Conservation (phyloP, 371 early-diverging fungal genomes). For the Circinella minor region DNA sequence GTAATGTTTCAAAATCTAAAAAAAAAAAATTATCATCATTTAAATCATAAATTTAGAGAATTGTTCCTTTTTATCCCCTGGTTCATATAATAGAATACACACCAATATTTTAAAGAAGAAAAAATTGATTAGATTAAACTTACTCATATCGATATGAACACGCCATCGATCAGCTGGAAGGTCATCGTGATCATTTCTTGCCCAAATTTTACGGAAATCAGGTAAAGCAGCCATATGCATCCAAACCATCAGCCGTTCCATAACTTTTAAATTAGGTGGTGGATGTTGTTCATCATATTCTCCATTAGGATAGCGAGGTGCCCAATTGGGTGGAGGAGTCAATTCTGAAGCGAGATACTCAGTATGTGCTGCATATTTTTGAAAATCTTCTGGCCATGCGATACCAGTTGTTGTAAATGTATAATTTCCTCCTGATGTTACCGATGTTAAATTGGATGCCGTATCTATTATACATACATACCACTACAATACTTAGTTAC, state of each 20-base stretch:
- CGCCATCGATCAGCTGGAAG: slow-evolving; percentile 69
- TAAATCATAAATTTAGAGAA: too few relatives aligned
- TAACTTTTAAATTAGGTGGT: slow-evolving; percentile 73
- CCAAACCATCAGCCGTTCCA: slow-evolving; percentile 98
- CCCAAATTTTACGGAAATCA: slow-evolving; percentile 96
- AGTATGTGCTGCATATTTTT: slow-evolving; percentile 63
- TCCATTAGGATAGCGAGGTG: slow-evolving; percentile 60
- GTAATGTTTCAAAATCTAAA: slow-evolving; percentile 79
- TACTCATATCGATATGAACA: slow-evolving; percentile 71
- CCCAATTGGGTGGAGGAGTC: slow-evolving; percentile 83
- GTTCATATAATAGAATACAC: neutral
- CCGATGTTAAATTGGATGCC: slow-evolving; percentile 35
- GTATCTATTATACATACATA: slow-evolving; percentile 28
- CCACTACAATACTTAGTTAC: too few relatives aligned
- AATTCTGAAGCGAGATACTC: slow-evolving; percentile 54
- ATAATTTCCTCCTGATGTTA: slow-evolving; percentile 38
- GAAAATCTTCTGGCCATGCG: slow-evolving; percentile 86
- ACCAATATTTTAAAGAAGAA: neutral
- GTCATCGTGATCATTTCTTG: slow-evolving; percentile 64
- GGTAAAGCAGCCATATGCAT: slow-evolving; percentile 97
- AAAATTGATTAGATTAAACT: slow-evolving; percentile 19
- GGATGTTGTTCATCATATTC: slow-evolving; percentile 55
- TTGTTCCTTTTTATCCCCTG: too few relatives aligned
- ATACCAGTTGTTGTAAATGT: slow-evolving; percentile 68
- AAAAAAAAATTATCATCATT: neutral